Conservation (phyloP, 2,329 filamentous ascomycete genomes). For the Lachnellula arida region DNA sequence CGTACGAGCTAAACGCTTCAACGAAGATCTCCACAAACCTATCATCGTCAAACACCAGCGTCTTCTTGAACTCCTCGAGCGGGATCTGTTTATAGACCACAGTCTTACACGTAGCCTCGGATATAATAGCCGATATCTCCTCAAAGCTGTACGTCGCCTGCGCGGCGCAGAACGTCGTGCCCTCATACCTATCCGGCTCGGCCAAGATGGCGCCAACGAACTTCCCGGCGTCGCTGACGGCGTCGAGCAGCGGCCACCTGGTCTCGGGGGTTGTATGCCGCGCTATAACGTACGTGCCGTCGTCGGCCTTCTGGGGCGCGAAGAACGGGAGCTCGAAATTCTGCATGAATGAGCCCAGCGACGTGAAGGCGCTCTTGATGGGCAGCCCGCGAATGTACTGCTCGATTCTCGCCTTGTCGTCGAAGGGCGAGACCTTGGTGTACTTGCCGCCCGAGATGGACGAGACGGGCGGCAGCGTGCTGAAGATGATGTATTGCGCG, state of each 20-base stretch:
- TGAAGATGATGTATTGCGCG: conserved; percentile 40
- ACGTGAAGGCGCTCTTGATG: conserved; percentile 42
- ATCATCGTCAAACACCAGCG: background rate
- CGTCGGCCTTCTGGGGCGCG: conserved; percentile 3
- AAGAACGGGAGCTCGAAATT: conserved; percentile 9
- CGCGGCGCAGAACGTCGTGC: conserved; percentile 43
- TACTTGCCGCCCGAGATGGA: conserved; percentile 35
- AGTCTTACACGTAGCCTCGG: conserved; percentile 31
- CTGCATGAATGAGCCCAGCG: conserved; percentile 42
- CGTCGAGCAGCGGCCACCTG: conserved; percentile 27
- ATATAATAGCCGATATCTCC: conserved; percentile 32
- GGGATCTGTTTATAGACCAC: conserved; percentile 13
- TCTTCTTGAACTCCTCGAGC: conserved; percentile 10
- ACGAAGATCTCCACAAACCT: background rate
- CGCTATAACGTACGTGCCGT: conserved; percentile 18
- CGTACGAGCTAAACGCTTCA: background rate
- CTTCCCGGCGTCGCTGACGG: conserved; percentile 26
- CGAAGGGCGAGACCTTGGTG: conserved; percentile 33
- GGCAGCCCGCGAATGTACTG: conserved; percentile 34
- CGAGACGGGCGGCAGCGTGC: conserved; percentile 35
- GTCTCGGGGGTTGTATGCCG: conserved; percentile 17
- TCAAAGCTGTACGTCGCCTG: conserved; percentile 32
- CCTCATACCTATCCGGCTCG: conserved; percentile 39
- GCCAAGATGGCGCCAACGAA: conserved; percentile 37
- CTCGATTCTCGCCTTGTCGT: conserved; percentile 33